Evolutionary conservation across 2,329 filamentous ascomycete species (phyloP).

Genomic region (Phialophora macrospora): DNA sequence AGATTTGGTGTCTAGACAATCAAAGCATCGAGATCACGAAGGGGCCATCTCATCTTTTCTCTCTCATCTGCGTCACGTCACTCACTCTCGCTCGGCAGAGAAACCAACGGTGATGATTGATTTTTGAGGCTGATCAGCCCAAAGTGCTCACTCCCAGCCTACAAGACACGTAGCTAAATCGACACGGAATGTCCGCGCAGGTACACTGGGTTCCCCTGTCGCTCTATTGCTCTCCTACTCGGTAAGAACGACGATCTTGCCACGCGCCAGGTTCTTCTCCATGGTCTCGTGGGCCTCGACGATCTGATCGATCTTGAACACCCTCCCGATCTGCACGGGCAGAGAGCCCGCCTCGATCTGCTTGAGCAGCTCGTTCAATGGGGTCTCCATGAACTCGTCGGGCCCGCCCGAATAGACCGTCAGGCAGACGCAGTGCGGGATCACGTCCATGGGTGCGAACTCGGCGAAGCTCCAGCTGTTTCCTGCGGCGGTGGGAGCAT

Average conservation of each 20-base stretch:
- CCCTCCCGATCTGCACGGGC: conserved; percentile 50
- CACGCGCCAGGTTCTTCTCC: conserved; percentile 52
- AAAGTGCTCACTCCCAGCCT: too few species aligned
- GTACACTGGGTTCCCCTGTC: too few species aligned
- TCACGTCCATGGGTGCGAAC: conserved; percentile 51
- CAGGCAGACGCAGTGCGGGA: conserved; percentile 49
- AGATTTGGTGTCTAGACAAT: neutral
- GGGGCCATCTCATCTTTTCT: neutral
- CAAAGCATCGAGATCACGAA: neutral
- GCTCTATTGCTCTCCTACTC: conserved; percentile 6
- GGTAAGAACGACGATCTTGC: conserved; percentile 52
- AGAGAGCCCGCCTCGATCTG: conserved; percentile 48
- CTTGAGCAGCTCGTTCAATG: conserved; percentile 48
- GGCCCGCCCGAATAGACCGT: conserved; percentile 50
- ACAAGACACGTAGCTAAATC: too few species aligned
- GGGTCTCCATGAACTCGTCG: conserved; percentile 50
- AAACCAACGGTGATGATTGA: too few species aligned
- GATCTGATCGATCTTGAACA: conserved; percentile 53
- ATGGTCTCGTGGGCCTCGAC: conserved; percentile 53
- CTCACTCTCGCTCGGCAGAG: too few species aligned
- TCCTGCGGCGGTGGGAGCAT: conserved; percentile 9
- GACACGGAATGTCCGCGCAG: neutral
- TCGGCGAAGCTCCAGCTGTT: conserved; percentile 49
- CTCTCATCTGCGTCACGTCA: neutral
- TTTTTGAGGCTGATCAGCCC: too few species aligned